phyloP scores from a whole-genome alignment of 139 green algal species.

The Mesotaenium endlicherianum region DNA sequence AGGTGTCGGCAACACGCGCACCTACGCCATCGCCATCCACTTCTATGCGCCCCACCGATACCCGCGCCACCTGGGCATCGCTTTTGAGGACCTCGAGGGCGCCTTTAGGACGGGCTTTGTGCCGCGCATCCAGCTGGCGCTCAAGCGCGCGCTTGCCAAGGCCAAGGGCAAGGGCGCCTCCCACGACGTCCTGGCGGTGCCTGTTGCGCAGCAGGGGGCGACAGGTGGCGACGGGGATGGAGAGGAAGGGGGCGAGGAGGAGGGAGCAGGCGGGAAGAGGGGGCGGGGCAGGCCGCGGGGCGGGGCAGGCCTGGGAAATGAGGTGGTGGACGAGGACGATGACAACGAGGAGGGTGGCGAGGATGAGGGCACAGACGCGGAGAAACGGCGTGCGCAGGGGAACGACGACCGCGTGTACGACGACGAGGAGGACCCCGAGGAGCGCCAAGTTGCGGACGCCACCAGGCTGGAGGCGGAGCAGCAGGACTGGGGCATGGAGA shows the following conservation, averaged over 20 bases:
- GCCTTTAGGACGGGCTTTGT: conserved; percentile 69
- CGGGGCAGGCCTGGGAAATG: background rate
- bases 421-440: conserved; percentile 14
- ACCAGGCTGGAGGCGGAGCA: background rate
- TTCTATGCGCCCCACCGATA: conserved; percentile 63
- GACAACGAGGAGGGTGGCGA: conserved; percentile 47
- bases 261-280: background rate
- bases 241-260: conserved; percentile 14
- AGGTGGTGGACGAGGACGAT: conserved; percentile 44
- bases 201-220: background rate
- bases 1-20: background rate
- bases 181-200: conserved; percentile 9
- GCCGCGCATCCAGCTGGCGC: conserved; percentile 53
- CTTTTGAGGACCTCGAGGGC: conserved; percentile 66
- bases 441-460: too few relatives aligned
- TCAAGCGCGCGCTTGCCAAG: conserved; percentile 57
- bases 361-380: conserved; percentile 40
- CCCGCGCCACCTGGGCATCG: conserved; percentile 67
- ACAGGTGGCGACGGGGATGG: conserved; percentile 50
- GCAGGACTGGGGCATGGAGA: background rate
- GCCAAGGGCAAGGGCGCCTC: conserved; percentile 4
- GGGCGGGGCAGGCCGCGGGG: background rate
- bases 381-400: background rate
- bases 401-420: conserved; percentile 18
- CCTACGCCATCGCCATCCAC: conserved; percentile 47